Base-by-base conservation (phyloP, 345 rosid genomes). In the Lumnitzera littorea region DNA sequence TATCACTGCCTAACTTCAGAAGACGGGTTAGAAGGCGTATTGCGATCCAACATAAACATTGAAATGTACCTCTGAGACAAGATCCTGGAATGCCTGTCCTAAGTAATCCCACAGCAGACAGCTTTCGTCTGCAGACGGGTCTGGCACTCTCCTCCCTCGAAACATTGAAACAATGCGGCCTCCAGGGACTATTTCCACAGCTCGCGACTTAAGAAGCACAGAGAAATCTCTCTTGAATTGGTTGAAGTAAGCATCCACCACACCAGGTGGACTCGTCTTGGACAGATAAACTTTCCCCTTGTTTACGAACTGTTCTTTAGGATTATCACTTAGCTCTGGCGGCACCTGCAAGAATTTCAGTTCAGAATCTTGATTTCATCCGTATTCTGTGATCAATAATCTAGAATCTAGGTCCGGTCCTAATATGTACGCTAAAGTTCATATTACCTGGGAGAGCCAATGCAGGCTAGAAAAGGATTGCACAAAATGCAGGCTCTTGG, bases 101-200 rank as follows among this genome's bases (percentile, higher is more conserved):
- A 78, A 16, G 71, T 76, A 79, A 61, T 82, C 82, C 86, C 81
- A 76, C 1, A 72, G 66, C n/a, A 70, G 64, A 59, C 80, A 79
- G 53, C 66, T 74, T 58, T 72, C 78, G 12, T 70, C 82, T 0
- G 70, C 13, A 14, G 80, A 8, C 3, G 80, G 78, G 61, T 82
- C 76, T n/a, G 65, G 63, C 5, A 57, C 17, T 36, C 61, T 68
- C 69, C 80, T 72, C 29, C 78, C 82, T 47, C 46, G 43, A 23
- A 74, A 63, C 51, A 63, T 62, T 66, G 76, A 47, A 3, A 76
- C 76, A 72, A 78, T 74, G 53, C 74, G 70, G 13, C 87, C 84
- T 24, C 66, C 74, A 1, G 67, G 53, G n/a, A 55, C 64, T 48
- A 78, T 59, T 65, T 82, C 87, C 46, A 31, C 47, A 0, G 76